Evolutionary conservation across 768 basidiomycete species (phyloP).

Genomic region (Pleurotus citrinopileatus): DNA sequence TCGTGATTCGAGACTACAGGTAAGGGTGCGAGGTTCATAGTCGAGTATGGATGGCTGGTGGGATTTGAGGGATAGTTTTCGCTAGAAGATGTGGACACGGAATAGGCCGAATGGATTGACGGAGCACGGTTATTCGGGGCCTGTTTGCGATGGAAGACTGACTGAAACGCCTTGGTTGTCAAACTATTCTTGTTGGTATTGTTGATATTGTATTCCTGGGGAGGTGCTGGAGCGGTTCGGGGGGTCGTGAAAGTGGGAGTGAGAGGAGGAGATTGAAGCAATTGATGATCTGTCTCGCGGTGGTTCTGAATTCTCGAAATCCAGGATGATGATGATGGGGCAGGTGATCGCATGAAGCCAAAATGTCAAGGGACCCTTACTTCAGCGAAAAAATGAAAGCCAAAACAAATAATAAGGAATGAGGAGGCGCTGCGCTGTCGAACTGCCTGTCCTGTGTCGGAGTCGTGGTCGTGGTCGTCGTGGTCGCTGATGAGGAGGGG

Average conservation of each 20-base stretch:
- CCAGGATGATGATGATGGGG: constrained; percentile 31
- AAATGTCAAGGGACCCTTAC: constrained; percentile 7
- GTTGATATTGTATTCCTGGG: constrained; percentile 19
- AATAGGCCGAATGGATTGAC: constrained; percentile 44
- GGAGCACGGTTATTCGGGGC: constrained; percentile 18
- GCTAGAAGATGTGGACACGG: constrained; percentile 39
- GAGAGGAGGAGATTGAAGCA: constrained; percentile 40
- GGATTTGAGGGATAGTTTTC: constrained; percentile 26
- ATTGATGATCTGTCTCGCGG: constrained; percentile 22
- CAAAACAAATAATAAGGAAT: constrained; percentile 1
- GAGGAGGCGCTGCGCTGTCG: constrained; percentile 5
- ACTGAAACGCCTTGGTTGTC: constrained; percentile 41
- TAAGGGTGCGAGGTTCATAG: constrained; percentile 61
- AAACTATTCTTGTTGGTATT: constrained; percentile 19
- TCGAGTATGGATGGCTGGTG: constrained; percentile 50
- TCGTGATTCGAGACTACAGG: constrained; percentile 72
- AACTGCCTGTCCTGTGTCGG: neutral
- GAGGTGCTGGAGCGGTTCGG: constrained; percentile 35
- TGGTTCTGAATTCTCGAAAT: constrained; percentile 27
- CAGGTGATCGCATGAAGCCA: constrained; percentile 38
- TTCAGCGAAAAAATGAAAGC: constrained; percentile 3
- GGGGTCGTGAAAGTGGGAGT: constrained; percentile 43
- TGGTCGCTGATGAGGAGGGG: neutral
- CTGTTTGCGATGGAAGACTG: constrained; percentile 49
- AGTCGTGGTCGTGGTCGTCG: constrained; percentile 7